Conservation (phyloP, 2,329 filamentous ascomycete genomes). For the Beauveria sp. region DNA sequence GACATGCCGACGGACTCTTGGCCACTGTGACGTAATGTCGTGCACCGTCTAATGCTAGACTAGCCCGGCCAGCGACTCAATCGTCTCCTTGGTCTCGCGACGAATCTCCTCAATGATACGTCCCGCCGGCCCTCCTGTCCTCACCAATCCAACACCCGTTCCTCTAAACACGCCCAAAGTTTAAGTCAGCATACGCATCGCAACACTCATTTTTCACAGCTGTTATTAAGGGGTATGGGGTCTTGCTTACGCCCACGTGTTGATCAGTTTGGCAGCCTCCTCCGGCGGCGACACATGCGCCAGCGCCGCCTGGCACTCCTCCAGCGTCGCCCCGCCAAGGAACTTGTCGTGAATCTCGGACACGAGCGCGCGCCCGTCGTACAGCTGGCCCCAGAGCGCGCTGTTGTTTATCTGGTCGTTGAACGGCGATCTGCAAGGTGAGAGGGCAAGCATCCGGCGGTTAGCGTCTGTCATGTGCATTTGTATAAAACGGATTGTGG, state of each 20-base stretch:
- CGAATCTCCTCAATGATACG: constrained; percentile 37
- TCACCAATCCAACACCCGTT: constrained; percentile 38
- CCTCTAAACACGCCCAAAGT: constrained; percentile 22
- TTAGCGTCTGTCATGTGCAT: neutral
- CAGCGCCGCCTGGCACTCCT: constrained; percentile 33
- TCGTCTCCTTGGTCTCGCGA: constrained; percentile 27
- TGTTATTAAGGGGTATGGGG: neutral
- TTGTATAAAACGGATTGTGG: neutral
- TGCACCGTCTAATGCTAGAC: neutral
- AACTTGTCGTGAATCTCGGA: constrained; percentile 33
- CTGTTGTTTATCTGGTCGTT: constrained; percentile 33
- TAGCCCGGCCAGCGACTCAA: constrained; percentile 21
- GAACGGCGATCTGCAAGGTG: constrained; percentile 25
- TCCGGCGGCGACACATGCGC: constrained; percentile 29
- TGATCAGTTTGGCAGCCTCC: constrained; percentile 24
- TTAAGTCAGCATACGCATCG: neutral
- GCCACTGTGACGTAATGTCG: neutral
- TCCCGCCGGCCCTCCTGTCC: constrained; percentile 30
- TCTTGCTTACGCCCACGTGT: constrained; percentile 30
- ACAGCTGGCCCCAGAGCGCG: constrained; percentile 33
- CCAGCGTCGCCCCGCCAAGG: constrained; percentile 29
- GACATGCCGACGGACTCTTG: too few relatives aligned
- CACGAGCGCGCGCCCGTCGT: constrained; percentile 37
- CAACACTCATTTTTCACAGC: neutral
- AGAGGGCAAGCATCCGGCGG: neutral